These are phyloP conservation scores for Scheffersomyces amazonensis DNA, from an alignment of 805 yeast species.

Conservation along the genomic window DNA sequence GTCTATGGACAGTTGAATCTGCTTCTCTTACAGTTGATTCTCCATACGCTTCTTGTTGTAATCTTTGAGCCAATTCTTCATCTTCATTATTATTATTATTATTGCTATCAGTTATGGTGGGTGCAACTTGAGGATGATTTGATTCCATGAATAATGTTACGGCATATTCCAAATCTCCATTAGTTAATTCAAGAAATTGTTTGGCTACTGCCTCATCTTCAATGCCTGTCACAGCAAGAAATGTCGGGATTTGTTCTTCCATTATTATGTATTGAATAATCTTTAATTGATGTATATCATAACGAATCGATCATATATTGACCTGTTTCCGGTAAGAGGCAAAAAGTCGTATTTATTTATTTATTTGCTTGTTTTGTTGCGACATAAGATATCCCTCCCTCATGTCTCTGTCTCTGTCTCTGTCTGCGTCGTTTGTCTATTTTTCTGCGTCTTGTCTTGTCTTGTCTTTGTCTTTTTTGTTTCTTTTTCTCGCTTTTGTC, in stretches of 20 bases:
- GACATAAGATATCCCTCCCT: too few species aligned
- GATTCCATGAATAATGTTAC: slow-evolving; percentile 76
- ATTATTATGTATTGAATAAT: too few species aligned
- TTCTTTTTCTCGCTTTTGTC: too few species aligned
- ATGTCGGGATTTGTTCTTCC: slow-evolving; percentile 61
- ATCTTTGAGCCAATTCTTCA: slow-evolving; percentile 56
- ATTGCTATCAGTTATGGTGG: slow-evolving; percentile 6
- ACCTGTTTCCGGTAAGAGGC: too few species aligned
- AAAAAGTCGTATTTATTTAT: too few species aligned
- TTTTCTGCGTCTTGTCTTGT: too few species aligned
- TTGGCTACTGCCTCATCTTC: slow-evolving; percentile 65
- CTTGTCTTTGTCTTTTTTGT: too few species aligned
- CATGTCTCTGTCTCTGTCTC: too few species aligned
- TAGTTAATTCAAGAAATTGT: slow-evolving; percentile 77
- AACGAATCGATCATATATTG: too few species aligned
- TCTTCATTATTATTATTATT: slow-evolving; percentile 19
- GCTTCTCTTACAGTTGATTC: slow-evolving; percentile 46
- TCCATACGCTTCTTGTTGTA: slow-evolving; percentile 62
- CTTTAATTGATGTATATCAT: too few species aligned
- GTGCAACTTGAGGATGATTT: slow-evolving; percentile 11
- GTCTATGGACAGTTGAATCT: slow-evolving; percentile 73
- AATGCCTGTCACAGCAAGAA: slow-evolving; percentile 80
- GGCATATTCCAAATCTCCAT: slow-evolving; percentile 77
- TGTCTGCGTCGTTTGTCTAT: too few species aligned
- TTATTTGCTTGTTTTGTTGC: too few species aligned